Base-by-base conservation (phyloP, 2,329 filamentous ascomycete genomes). In the Penicillium sp. region DNA sequence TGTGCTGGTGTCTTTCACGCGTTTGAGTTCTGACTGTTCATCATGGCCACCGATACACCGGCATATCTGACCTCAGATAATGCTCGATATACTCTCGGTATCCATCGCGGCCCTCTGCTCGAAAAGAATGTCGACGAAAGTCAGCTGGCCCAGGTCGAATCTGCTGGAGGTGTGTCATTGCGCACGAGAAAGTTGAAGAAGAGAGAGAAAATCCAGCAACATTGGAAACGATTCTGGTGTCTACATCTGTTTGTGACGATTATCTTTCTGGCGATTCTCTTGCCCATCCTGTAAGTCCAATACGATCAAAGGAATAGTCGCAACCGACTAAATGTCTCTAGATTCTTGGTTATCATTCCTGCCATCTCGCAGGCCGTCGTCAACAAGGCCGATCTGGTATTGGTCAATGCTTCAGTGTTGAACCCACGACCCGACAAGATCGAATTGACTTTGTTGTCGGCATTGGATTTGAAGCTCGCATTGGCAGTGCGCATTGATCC, bases 321-420 rank as follows among this genome's bases (percentile, higher is more conserved):
- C 4, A 25, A 7, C 8, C 16, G 12, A 11, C 22, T 18, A 5
- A 40, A 4, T n/a, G 22, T 33, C 19, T 34, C 27, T 41, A 74
- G 72, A 47, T 73, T 74, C 58, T 50, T 69, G 1, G 58, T 72
- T 39, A 60, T 66, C 14, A 64, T 74, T 7, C 72, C 72, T n/a
- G 70, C 69, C 10, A 61, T 74, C 29, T 70, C 72, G 0, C 72
- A 73, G 36, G 53, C 62, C 28, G 62, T 74, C 13, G 63, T 74
- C 16, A 54, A 72, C 43, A 64, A 67, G 38, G 68, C 69, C 3
- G 47, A 60, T 13, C 59, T 74, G 4, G 63, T 71, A 2, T 64
- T 74, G 29, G 63, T 66, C 53, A 57, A 59, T 38, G 68, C 68
- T 1, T 55, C 59, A 0, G 60, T 74, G 18, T 52, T 70, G 44